A percentile compares a stretch with the other conserved stretches of the same genome.
These are phyloP conservation scores for Fraxinus xanthoxyloides DNA, from an alignment of 305 asterid genomes.

Conservation along the genomic window DNA sequence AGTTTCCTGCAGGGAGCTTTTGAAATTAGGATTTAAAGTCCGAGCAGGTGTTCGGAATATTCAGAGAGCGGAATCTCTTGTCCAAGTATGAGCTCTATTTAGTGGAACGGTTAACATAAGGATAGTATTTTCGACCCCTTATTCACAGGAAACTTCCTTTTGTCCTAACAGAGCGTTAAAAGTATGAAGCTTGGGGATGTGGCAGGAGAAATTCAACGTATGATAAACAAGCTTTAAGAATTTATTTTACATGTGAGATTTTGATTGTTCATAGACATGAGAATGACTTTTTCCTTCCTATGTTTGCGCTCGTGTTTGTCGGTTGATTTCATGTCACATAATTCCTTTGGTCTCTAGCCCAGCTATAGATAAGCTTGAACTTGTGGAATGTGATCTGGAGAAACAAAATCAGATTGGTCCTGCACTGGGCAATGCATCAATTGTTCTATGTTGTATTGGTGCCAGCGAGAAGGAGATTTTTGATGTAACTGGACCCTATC, in stretches of 20 bases:
- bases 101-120: not conserved
- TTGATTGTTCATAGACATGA: constrained; percentile 9
- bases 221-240: constrained; percentile 31
- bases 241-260: constrained; percentile 4
- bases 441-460: constrained; percentile 84
- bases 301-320: not conserved
- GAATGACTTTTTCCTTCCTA: not conserved
- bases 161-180: constrained; percentile 58
- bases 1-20: constrained; percentile 72
- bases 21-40: constrained; percentile 72
- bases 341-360: constrained; percentile 81
- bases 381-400: constrained; percentile 91
- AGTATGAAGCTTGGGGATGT: constrained; percentile 57
- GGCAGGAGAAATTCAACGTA: constrained; percentile 59
- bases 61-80: constrained; percentile 79
- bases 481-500: constrained; percentile 77
- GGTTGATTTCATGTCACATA: constrained; percentile 36
- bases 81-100: constrained; percentile 49
- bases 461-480: constrained; percentile 89
- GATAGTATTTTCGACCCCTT: not conserved
- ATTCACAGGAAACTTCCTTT: constrained; percentile 20
- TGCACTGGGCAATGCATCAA: constrained; percentile 69
- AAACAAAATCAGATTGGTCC: constrained; percentile 53
- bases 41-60: constrained; percentile 84
- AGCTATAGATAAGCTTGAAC: constrained; percentile 93